These are phyloP conservation scores for Neurospora sp. DNA, from an alignment of 495 filamentous ascomycete species.

Conservation along the genomic window DNA sequence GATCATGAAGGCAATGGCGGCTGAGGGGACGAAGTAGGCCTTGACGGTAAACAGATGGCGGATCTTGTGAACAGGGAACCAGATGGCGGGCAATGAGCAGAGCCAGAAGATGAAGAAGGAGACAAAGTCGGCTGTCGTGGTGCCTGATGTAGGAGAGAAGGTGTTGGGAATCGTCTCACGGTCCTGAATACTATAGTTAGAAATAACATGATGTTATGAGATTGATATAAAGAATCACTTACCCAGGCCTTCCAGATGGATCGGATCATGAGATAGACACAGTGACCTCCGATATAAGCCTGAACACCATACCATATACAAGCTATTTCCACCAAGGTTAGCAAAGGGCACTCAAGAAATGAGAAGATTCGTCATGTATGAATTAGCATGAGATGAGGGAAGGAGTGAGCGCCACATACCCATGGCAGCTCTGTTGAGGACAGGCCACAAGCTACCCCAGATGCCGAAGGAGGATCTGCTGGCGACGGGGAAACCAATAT, in stretches of 20 bases:
- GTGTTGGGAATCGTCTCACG: slow-evolving; percentile 52
- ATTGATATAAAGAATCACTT: slow-evolving; percentile 2
- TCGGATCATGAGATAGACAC: slow-evolving; percentile 71
- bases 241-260: slow-evolving; percentile 62
- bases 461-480: slow-evolving; percentile 70
- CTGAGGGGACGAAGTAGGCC: slow-evolving; percentile 71
- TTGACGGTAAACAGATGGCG: slow-evolving; percentile 91
- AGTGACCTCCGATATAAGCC: slow-evolving; percentile 73
- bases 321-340: slow-evolving; percentile 22
- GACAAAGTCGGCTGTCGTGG: slow-evolving; percentile 62
- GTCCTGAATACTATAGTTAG: slow-evolving; percentile 24
- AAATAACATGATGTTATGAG: background rate
- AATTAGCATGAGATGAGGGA: background rate
- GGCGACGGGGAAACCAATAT: slow-evolving; percentile 79
- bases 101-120: slow-evolving; percentile 85
- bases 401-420: slow-evolving; percentile 22
- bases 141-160: slow-evolving; percentile 52
- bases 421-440: slow-evolving; percentile 84
- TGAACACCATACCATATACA: slow-evolving; percentile 86
- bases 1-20: slow-evolving; percentile 81
- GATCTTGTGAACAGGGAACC: slow-evolving; percentile 67
- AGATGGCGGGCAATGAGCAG: slow-evolving; percentile 71
- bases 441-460: slow-evolving; percentile 83
- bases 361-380: background rate
- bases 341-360: background rate